These are phyloP conservation scores for Hymenoscyphus salicellus DNA, from an alignment of 2,329 filamentous ascomycete genomes.

Conservation along the genomic window DNA sequence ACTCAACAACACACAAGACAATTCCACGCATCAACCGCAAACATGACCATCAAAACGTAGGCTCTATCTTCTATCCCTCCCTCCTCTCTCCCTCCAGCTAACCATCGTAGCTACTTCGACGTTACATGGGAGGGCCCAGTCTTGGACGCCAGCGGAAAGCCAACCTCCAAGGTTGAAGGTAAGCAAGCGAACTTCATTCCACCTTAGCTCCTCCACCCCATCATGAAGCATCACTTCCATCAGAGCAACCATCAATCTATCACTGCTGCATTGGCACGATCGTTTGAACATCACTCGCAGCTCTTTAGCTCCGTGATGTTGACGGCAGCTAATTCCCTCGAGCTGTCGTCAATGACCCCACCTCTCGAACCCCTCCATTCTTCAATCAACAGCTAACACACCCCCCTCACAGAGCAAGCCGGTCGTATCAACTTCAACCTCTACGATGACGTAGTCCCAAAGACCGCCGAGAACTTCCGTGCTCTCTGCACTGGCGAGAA, in stretches of 20 bases:
- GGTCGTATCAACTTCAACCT: slow-evolving; percentile 89
- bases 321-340: slow-evolving; percentile 17
- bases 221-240: slow-evolving; percentile 6
- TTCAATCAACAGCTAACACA: slow-evolving; percentile 24
- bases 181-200: slow-evolving; percentile 45
- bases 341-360: neutral
- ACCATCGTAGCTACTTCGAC: slow-evolving; percentile 62
- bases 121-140: slow-evolving; percentile 69
- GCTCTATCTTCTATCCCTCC: slow-evolving; percentile 39
- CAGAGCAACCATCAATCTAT: neutral
- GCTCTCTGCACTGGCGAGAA: slow-evolving; percentile 80
- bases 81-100: slow-evolving; percentile 17
- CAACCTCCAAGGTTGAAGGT: slow-evolving; percentile 59
- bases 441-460: slow-evolving; percentile 73
- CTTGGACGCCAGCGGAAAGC: slow-evolving; percentile 57
- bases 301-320: slow-evolving; percentile 3
- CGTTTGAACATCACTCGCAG: neutral
- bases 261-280: neutral
- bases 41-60: slow-evolving; percentile 74
- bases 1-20: slow-evolving; percentile 42
- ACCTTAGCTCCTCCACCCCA: neutral
- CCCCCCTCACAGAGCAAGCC: slow-evolving; percentile 50
- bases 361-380: neutral
- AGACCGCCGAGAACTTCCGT: slow-evolving; percentile 96
- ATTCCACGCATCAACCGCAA: slow-evolving; percentile 64